Conservation (phyloP, 768 basidiomycete genomes). For the Neoboletus magnificus region DNA sequence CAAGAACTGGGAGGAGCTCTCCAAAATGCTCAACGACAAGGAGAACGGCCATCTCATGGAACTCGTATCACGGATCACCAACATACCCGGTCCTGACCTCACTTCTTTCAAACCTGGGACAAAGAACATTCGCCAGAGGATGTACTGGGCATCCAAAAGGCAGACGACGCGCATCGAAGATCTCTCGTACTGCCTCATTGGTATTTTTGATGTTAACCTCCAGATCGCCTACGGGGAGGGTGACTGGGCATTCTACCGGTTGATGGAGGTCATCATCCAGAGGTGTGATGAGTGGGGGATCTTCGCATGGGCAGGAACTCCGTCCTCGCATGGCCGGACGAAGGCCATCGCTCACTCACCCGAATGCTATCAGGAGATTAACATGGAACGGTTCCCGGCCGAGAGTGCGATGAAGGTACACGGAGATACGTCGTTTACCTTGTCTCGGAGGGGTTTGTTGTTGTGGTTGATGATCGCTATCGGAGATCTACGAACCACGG, state of each 20-base stretch:
- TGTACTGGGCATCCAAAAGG: constrained; percentile 25
- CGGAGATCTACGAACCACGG: neutral
- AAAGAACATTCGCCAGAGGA: constrained; percentile 11
- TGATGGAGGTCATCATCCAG: constrained; percentile 23
- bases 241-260: constrained; percentile 24
- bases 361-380: constrained; percentile 13
- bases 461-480: constrained; percentile 10
- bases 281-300: constrained; percentile 24
- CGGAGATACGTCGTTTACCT: constrained; percentile 13
- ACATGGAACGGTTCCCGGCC: neutral
- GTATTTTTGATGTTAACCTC: constrained; percentile 24
- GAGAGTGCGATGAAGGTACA: constrained; percentile 5
- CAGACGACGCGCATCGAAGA: constrained; percentile 25
- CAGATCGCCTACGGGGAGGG: constrained; percentile 16
- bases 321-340: constrained; percentile 12
- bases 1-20: constrained; percentile 6
- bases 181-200: constrained; percentile 23
- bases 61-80: constrained; percentile 3
- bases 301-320: constrained; percentile 21
- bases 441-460: constrained; percentile 15
- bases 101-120: constrained; percentile 9
- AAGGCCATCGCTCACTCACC: constrained; percentile 15
- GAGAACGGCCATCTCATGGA: neutral
- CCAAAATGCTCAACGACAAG: constrained; percentile 6
- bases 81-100: constrained; percentile 9